These are phyloP conservation scores for Fusarium chaquense DNA, from an alignment of 2,329 filamentous ascomycete genomes.

Conservation along the genomic window DNA sequence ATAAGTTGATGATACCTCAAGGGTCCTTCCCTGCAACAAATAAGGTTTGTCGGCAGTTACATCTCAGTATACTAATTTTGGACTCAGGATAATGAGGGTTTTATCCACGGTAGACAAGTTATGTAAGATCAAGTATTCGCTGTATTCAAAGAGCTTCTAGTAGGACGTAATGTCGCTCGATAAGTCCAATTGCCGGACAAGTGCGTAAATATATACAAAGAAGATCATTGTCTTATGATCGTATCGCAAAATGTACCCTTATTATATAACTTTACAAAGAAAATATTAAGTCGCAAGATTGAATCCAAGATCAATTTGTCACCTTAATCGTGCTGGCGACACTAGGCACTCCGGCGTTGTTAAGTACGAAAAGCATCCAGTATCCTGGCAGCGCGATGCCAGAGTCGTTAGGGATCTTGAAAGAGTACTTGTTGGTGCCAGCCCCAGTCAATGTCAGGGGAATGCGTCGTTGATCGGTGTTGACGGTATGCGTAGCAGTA, in stretches of 20 bases:
- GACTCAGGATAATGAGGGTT: not conserved
- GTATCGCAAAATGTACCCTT: not conserved
- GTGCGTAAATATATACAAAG: slow-evolving; percentile 22
- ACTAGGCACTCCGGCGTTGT: slow-evolving; percentile 33
- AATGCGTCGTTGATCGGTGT: slow-evolving; percentile 42
- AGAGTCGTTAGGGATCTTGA: slow-evolving; percentile 31
- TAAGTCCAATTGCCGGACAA: slow-evolving; percentile 3
- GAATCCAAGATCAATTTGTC: not conserved
- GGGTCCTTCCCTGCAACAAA: not conserved
- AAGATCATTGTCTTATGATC: slow-evolving; percentile 7
- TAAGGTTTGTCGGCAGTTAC: slow-evolving; percentile 12
- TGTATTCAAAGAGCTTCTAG: slow-evolving; percentile 10
- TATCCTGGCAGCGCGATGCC: slow-evolving; percentile 39
- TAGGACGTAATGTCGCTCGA: not conserved
- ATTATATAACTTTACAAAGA: slow-evolving; percentile 1
- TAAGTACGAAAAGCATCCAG: slow-evolving; percentile 43
- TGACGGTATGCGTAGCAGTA: slow-evolving; percentile 37
- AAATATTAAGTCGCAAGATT: not conserved
- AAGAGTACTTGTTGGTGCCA: slow-evolving; percentile 35
- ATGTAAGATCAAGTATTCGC: not conserved
- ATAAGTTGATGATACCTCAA: not conserved
- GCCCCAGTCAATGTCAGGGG: slow-evolving; percentile 15
- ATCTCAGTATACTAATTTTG: no score
- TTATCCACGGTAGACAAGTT: not conserved
- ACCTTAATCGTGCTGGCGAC: slow-evolving; percentile 39